A percentile compares a stretch with the other conserved stretches of the same genome.
Conservation (phyloP, 768 basidiomycete genomes). For the Rhodotorula sphaerocarpa region DNA sequence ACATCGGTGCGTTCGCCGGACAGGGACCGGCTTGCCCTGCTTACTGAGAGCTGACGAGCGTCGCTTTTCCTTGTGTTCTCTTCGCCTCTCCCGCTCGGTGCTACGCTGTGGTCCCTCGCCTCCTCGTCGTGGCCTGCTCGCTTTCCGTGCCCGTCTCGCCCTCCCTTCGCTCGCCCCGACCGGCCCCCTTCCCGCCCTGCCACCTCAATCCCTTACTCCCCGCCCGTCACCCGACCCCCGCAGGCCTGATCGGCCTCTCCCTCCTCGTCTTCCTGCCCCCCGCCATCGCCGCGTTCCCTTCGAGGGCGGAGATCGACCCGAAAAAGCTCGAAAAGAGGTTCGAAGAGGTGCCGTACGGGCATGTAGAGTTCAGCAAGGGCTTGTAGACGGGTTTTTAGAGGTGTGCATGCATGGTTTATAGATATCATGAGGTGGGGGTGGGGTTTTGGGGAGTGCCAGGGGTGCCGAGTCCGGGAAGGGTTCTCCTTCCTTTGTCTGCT, state of each 20-base stretch:
- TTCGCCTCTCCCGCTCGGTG: too few relatives aligned
- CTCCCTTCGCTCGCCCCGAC: too few relatives aligned
- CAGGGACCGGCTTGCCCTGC: too few relatives aligned
- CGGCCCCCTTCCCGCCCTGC: neutral
- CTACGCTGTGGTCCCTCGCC: too few relatives aligned
- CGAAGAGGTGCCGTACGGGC: conserved; percentile 34
- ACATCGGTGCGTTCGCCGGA: conserved; percentile 35
- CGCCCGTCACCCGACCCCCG: conserved; percentile 4
- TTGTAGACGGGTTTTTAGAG: conserved; percentile 37
- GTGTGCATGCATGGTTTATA: too few relatives aligned
- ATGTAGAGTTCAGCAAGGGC: conserved; percentile 48
- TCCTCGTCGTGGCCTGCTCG: neutral
- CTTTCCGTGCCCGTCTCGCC: neutral
- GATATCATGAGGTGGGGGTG: too few relatives aligned
- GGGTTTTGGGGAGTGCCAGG: too few relatives aligned
- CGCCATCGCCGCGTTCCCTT: conserved; percentile 47
- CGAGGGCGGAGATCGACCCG: conserved; percentile 42
- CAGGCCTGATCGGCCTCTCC: conserved; percentile 42
- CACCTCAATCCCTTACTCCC: neutral
- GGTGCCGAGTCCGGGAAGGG: too few relatives aligned
- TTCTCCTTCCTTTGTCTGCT: too few relatives aligned
- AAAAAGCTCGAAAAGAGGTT: conserved; percentile 43
- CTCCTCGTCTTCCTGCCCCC: conserved; percentile 46
- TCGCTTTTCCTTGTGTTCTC: conserved; percentile 4
- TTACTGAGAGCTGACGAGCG: conserved; percentile 19